Conservation (phyloP, 345 rosid species). For the Hypericum androsaemum region DNA sequence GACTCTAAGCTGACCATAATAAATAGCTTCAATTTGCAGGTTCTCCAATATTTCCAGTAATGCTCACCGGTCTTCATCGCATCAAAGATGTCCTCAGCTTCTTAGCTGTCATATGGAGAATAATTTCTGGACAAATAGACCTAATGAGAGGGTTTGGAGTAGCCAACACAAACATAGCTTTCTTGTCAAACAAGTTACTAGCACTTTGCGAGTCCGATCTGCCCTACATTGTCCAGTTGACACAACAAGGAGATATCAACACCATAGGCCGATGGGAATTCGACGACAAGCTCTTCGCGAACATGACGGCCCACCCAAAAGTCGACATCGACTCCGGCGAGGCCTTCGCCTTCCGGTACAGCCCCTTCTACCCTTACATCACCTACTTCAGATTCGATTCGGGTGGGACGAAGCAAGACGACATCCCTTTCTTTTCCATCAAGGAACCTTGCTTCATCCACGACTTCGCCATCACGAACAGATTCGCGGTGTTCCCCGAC, state of each 20-base stretch:
- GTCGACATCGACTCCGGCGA: conserved; percentile 12
- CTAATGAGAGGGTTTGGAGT: conserved; percentile 11
- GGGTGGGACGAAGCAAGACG: conserved; percentile 11
- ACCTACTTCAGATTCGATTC: conserved; percentile 10
- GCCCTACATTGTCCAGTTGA: conserved; percentile 9
- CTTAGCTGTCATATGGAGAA: not conserved
- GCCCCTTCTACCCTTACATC: conserved; percentile 3
- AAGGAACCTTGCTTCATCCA: conserved; percentile 9
- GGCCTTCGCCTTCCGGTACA: conserved; percentile 15
- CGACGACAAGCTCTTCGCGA: conserved; percentile 3
- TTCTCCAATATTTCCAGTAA: conserved; percentile 10
- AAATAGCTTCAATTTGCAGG: not conserved
- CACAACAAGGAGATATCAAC: conserved; percentile 10
- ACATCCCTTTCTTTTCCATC: conserved; percentile 13
- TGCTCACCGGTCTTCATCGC: conserved; percentile 12
- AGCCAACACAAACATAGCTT: conserved; percentile 17
- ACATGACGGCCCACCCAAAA: conserved; percentile 24
- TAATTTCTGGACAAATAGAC: conserved; percentile 8
- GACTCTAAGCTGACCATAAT: too few species aligned
- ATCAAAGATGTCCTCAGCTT: not conserved
- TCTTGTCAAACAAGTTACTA: conserved; percentile 4
- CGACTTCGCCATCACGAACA: conserved; percentile 18
- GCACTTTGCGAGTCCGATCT: conserved; percentile 19
- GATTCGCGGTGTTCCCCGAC: conserved; percentile 13
- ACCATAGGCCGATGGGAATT: conserved; percentile 17